Percentiles rank a stretch among this genome's conserved stretches.
Evolutionary conservation across 345 rosid genomes (phyloP).

Genomic region (Eucalyptus erythrocorys): DNA sequence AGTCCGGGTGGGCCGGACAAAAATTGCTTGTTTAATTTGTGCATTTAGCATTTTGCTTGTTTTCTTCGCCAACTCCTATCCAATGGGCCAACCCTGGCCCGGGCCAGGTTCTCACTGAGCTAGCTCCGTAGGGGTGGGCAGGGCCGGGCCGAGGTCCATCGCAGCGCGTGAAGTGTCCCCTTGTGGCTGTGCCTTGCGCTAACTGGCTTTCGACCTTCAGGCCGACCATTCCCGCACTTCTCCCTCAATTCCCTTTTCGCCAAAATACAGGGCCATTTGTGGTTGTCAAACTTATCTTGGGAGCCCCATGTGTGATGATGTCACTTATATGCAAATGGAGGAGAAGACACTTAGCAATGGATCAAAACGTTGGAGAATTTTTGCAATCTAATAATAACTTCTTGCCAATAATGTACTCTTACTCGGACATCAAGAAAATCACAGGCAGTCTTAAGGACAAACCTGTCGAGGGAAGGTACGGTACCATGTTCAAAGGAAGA

Average conservation of each 20-base stretch:
- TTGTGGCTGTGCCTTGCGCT: not conserved
- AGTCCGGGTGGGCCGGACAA: too few species aligned
- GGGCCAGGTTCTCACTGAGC: too few species aligned
- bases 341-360: not conserved
- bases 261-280: not conserved
- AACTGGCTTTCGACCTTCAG: not conserved
- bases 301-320: not conserved
- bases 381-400: not conserved
- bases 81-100: fast-evolving
- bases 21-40: too few species aligned
- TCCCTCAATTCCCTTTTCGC: not conserved
- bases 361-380: not conserved
- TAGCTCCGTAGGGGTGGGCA: too few species aligned
- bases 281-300: not conserved
- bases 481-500: not conserved
- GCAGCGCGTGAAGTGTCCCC: too few species aligned
- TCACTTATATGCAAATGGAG: not conserved
- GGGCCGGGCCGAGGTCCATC: too few species aligned
- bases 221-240: not conserved
- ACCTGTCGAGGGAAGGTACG: not conserved
- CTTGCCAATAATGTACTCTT: not conserved
- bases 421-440: not conserved
- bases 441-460: not conserved
- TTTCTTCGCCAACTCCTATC: too few species aligned
- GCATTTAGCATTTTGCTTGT: too few species aligned